Conservation (phyloP, 352 stramenopile species). For the Phytophthora fragariae region DNA sequence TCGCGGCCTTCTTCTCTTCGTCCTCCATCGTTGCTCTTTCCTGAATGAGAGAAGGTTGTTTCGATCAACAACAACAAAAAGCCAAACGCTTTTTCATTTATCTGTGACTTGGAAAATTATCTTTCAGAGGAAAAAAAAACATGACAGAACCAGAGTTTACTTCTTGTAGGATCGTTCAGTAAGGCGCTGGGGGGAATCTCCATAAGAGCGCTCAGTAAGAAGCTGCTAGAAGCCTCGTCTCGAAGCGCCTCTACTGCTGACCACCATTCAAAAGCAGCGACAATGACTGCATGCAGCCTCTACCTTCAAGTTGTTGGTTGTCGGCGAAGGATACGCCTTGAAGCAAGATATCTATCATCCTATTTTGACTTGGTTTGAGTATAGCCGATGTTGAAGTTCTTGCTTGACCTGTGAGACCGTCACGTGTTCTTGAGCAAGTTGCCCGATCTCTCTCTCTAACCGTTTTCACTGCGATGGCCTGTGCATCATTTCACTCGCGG, state of each 20-base stretch:
- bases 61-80: no score
- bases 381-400: slow-evolving; percentile 23
- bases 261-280: neutral
- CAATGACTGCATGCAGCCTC: neutral
- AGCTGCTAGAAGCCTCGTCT: neutral
- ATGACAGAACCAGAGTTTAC: neutral
- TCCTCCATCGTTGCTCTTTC: no score
- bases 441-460: neutral
- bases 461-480: slow-evolving; percentile 1
- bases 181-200: neutral
- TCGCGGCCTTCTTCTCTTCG: no score
- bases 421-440: neutral
- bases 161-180: neutral
- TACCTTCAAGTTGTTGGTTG: neutral
- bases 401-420: neutral
- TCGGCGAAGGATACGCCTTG: neutral
- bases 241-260: neutral
- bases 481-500: slow-evolving; percentile 1
- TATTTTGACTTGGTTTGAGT: slow-evolving; percentile 9
- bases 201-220: neutral
- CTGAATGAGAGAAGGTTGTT: no score
- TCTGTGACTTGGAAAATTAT: no score
- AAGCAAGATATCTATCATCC: neutral
- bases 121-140: no score
- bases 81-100: no score